Base-by-base conservation (phyloP, 139 green algal genomes). In the Chlorella sp. region DNA sequence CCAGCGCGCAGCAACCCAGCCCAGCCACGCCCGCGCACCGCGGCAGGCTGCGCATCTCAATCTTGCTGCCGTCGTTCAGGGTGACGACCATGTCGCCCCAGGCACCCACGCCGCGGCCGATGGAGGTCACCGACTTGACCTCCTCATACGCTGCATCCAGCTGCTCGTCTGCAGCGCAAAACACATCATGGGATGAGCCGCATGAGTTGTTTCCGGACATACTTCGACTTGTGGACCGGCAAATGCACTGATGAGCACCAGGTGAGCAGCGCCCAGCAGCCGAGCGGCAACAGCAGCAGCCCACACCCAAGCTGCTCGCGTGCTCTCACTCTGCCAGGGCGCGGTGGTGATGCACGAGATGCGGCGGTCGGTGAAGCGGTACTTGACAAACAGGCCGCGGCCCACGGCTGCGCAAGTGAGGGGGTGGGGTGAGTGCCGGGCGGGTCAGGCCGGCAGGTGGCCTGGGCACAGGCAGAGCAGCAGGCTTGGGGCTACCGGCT, bases 51-150 rank as follows among this genome's bases (percentile, higher is more conserved):
- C 95, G 89, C 72, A 98, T 91, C 89, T 98, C 95, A 25, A 98
- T 87, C 85, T 97, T 97, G 85, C 86, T 78, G n/a, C 89, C 92
- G 74, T 97, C 92, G 25, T 81, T 87, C 47, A 98, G 90, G 78
- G 89, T 94, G 23, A 97, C 80, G 41, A 98, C 92, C 96, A 98
- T 98, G 91, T 98, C 96, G 15, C 96, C 96, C 94, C 95, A 98
- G 17, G 79, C n/a, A 6, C 96, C 96, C 20, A 98, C 44, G 9
- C 93, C 95, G 26, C 96, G 88, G 5, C 91, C 91, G 0, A 98
- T 89, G 16, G 86, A 91, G 28, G 91, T 74, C n/a, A 98, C 93
- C 55, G 96, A 87, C 73, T 85, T 87, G 21, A 98, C 93, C 86
- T 98, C 93, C 78, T 96, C 71, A 75, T 90, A 94, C 20, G 74